A percentile compares a stretch with the other conserved stretches of the same genome.
Conservation (phyloP, 2,329 filamentous ascomycete genomes). For the Hypoxylon sp. region DNA sequence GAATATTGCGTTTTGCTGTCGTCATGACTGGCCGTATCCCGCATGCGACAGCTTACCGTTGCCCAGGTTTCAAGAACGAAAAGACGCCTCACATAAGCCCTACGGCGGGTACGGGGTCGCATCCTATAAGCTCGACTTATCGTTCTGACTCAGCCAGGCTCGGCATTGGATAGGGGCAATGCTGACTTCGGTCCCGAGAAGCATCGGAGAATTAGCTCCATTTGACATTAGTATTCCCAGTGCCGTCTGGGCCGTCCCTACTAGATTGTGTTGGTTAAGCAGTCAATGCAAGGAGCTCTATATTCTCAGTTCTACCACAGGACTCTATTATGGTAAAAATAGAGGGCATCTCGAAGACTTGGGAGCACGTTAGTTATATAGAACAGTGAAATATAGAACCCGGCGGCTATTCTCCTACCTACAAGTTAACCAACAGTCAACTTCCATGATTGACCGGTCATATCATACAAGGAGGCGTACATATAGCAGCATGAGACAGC, state of each 20-base stretch:
- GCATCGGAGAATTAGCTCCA: neutral
- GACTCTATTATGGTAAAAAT: neutral
- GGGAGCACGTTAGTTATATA: neutral
- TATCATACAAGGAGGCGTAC: conserved; percentile 29
- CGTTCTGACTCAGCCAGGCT: conserved; percentile 34
- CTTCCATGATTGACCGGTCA: conserved; percentile 31
- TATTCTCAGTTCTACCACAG: neutral
- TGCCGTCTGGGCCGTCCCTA: no score
- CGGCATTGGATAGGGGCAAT: conserved; percentile 16
- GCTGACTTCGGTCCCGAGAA: conserved; percentile 32
- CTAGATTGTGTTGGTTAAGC: neutral
- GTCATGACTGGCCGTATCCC: conserved; percentile 15
- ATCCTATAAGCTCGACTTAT: conserved; percentile 32
- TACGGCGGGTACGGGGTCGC: conserved; percentile 23
- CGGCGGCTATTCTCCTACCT: neutral
- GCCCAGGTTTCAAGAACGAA: conserved; percentile 5
- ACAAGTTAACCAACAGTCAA: conserved; percentile 5
- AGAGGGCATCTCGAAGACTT: neutral
- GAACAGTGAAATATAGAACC: neutral
- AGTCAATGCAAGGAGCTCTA: neutral
- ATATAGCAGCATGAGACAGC: conserved; percentile 44
- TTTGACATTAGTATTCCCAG: no score
- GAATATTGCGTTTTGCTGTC: conserved; percentile 12
- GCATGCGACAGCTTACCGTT: conserved; percentile 8
- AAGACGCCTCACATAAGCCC: conserved; percentile 31